phyloP scores from a whole-genome alignment of 2,329 filamentous ascomycete genomes.

The Beauveria caledonica region DNA sequence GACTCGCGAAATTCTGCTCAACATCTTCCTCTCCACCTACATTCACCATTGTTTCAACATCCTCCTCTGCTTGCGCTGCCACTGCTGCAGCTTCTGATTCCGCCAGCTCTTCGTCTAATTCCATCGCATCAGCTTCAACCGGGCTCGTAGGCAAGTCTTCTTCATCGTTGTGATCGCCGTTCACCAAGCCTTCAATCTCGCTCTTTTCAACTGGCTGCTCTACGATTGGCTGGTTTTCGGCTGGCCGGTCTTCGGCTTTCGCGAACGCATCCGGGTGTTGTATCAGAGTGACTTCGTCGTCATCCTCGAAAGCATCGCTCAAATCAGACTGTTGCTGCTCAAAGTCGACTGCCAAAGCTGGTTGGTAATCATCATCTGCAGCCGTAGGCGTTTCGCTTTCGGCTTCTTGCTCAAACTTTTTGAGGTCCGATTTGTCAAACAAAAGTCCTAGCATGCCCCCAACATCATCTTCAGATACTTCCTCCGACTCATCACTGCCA shows the following conservation, averaged over 20 bases:
- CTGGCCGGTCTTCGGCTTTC: constrained; percentile 10
- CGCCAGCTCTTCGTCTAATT: constrained; percentile 27
- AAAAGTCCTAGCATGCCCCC: constrained; percentile 47
- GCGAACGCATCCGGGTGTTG: constrained; percentile 21
- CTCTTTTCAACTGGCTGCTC: constrained; percentile 14
- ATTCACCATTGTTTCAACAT: constrained; percentile 18
- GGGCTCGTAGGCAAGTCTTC: background rate
- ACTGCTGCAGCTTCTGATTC: background rate
- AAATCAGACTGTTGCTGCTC: constrained; percentile 21
- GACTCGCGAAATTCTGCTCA: constrained; percentile 26
- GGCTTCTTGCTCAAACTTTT: constrained; percentile 39
- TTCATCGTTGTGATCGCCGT: background rate
- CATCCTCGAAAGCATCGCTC: constrained; percentile 18
- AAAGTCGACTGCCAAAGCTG: constrained; percentile 17
- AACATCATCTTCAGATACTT: constrained; percentile 36
- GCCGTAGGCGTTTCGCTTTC: constrained; percentile 12
- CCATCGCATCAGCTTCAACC: constrained; percentile 28
- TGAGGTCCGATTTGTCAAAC: constrained; percentile 50
- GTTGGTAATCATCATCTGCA: constrained; percentile 3
- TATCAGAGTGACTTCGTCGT: constrained; percentile 27
- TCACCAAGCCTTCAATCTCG: background rate
- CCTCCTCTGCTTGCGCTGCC: background rate
- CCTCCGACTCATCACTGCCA: constrained; percentile 35
- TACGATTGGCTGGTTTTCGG: constrained; percentile 1
- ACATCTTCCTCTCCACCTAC: constrained; percentile 15